These are phyloP conservation scores for Yamadazyma kitorensis DNA, from an alignment of 805 yeast species.

Conservation along the genomic window DNA sequence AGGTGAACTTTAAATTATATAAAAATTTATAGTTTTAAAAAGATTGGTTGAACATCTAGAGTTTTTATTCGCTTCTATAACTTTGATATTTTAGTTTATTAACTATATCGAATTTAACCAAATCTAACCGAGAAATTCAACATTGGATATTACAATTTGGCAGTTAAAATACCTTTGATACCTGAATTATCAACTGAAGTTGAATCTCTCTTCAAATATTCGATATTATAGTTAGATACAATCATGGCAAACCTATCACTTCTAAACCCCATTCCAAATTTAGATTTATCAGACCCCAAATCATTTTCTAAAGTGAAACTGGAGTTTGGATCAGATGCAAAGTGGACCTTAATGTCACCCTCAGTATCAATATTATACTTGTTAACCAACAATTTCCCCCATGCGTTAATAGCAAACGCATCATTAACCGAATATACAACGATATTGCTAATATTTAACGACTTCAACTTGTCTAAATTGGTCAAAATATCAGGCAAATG, in stretches of 20 bases:
- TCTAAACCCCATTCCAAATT: constrained; percentile 35
- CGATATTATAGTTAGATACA: constrained; percentile 25
- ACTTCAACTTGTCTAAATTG: constrained; percentile 26
- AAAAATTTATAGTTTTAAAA: not conserved
- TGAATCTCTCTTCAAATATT: constrained; percentile 24
- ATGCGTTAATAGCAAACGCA: constrained; percentile 42
- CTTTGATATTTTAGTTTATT: no score
- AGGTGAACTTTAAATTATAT: constrained; percentile 48
- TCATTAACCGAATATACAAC: constrained; percentile 41
- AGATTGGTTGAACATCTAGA: no score
- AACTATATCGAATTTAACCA: no score
- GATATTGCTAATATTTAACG: constrained; percentile 28
- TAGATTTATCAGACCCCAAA: constrained; percentile 34
- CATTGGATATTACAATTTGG: constrained; percentile 40
- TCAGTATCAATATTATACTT: constrained; percentile 16
- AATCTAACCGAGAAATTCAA: no score
- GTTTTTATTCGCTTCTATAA: no score
- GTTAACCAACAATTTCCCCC: constrained; percentile 41
- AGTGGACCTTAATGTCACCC: constrained; percentile 24
- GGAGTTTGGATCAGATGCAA: constrained; percentile 42
- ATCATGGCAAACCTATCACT: constrained; percentile 40
- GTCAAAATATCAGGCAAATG: constrained; percentile 40
- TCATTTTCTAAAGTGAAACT: constrained; percentile 27
- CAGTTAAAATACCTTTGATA: constrained; percentile 31
- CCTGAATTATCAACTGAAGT: constrained; percentile 35